These are phyloP conservation scores for Penicillium coffeae DNA, from an alignment of 495 filamentous ascomycete species.

Conservation along the genomic window DNA sequence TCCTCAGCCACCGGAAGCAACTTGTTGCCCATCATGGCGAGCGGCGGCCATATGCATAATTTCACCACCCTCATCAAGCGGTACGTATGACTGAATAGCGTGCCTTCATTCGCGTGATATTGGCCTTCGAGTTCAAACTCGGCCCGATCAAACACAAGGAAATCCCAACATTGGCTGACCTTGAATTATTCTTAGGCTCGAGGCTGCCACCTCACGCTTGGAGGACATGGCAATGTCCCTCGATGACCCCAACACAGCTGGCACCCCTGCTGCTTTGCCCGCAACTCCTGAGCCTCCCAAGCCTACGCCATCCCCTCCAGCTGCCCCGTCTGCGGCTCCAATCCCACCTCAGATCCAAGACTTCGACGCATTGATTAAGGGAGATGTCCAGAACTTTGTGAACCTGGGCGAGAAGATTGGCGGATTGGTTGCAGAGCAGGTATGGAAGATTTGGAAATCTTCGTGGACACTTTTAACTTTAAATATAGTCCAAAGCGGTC, in stretches of 20 bases:
- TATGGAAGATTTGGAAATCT: conserved; percentile 25
- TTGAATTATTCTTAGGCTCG: conserved; percentile 60
- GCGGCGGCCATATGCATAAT: conserved; percentile 80
- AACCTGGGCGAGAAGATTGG: conserved; percentile 74
- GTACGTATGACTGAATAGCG: conserved; percentile 42
- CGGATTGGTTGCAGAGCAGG: conserved; percentile 76
- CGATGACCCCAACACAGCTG: conserved; percentile 45
- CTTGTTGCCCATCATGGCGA: conserved; percentile 47
- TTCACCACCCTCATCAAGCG: conserved; percentile 96
- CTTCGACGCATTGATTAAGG: conserved; percentile 75
- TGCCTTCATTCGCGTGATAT: not conserved
- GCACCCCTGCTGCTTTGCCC: conserved; percentile 36
- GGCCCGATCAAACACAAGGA: not conserved
- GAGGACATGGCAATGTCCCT: conserved; percentile 89
- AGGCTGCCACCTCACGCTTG: conserved; percentile 92
- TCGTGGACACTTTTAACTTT: conserved; percentile 4
- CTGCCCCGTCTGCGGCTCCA: conserved; percentile 49
- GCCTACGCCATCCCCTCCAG: conserved; percentile 40
- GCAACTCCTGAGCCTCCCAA: conserved; percentile 34
- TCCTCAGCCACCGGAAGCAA: conserved; percentile 13
- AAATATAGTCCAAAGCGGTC: conserved; percentile 53
- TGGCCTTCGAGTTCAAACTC: not conserved
- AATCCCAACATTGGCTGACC: conserved; percentile 19
- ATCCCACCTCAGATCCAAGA: conserved; percentile 77
- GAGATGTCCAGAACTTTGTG: conserved; percentile 72